Base-by-base conservation (phyloP, 2,329 filamentous ascomycete genomes). In the Escovopsis sp. region DNA sequence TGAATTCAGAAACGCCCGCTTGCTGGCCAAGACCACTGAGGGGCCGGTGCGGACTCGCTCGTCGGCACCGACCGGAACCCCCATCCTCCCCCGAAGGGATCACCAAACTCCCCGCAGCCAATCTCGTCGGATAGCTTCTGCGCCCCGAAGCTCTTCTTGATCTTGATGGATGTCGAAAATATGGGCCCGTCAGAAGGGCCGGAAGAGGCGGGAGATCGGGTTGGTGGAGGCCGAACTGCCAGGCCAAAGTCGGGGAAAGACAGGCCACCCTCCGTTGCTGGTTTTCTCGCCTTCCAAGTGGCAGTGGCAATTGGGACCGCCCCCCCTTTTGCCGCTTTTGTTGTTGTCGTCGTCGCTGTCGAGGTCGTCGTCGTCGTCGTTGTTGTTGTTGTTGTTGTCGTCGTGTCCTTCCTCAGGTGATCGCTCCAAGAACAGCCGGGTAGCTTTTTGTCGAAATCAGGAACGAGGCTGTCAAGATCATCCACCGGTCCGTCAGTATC, bases 21-120 rank as follows among this genome's bases (percentile, higher is more conserved):
- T 5, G 74, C 65, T 16, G 71, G 74, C 72, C 72, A 76, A 20
- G 72, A 62, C 40, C 72, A 57, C 56, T 75, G 76, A 1, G 63
- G 59, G 27, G 63, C 56, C 27, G 57, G 59, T 41, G 73, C 70
- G 1, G 63, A 65, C 35, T 68, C 62, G 7, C 60, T 65, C 12
- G 64, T 59, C 15, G 67, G 63, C 39, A 58, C 27, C 11, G 27
- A 56, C 3, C 66, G 65, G 9, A 61, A 49, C 4, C 64, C 64
- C 67, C 65, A 70, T 2, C 64, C 61, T 14, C 70, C 70, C 45
- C 57, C 66, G 20, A 53, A 46, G 2, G 56, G 63, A 40, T 50
- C 62, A 12, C 56, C 65, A 31, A 59, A 57, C 47, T 59, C 63
- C 15, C 52, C 59, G 46, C 56, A 46, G 2, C 50, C 55, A 40